Base-by-base conservation (phyloP, 768 basidiomycete species). In the Coprinopsis sp. region DNA sequence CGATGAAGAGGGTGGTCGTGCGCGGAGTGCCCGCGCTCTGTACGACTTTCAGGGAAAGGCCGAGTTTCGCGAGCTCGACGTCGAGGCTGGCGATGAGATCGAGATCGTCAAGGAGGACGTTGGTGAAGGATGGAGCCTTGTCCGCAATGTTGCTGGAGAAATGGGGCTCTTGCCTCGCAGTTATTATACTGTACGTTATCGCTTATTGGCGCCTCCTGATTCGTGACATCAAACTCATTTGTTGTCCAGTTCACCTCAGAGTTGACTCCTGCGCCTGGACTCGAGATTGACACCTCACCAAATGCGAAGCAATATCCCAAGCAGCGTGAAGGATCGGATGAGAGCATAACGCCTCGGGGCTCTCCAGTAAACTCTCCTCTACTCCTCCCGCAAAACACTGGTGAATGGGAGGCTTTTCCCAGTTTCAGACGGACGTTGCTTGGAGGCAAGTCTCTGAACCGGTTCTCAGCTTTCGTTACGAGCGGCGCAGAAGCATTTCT, bases 381-480 rank as follows among this genome's bases (percentile, higher is more conserved):
- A 34, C 74, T 76, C 25, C 67, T 86, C 10, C 79, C 77, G 2
- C 85, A 88, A 55, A 72, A 72, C 40, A 88, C 87, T 1, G 86
- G 84, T 11, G 87, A 88, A 61, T 85, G 84, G 70, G 60, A 63
- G 1, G 56, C 66, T 13, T 78, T 84, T 52, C 84, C 86, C 2
- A 86, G 78, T 60, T 84, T 88, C 55, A 70, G 81, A 7, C 78
- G 78, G 45, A 83, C 79, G 52, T 70, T 91, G 0, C 76, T 91
- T 1, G 81, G 86, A 24, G 87, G 88, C 8, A 89, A 83, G 63
- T 80, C 79, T 36, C 64, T 91, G 44, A 90, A 91, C 61, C 76
- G 88, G n/a, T 91, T 91, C 65, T 89, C 87, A 1, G 83, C 75
- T 46, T 91, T 91, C 60, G 88, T 91, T 12, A 88, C 85, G 6